Base-by-base conservation (phyloP, 75 land plant species). In the Azolla pinnata region DNA sequence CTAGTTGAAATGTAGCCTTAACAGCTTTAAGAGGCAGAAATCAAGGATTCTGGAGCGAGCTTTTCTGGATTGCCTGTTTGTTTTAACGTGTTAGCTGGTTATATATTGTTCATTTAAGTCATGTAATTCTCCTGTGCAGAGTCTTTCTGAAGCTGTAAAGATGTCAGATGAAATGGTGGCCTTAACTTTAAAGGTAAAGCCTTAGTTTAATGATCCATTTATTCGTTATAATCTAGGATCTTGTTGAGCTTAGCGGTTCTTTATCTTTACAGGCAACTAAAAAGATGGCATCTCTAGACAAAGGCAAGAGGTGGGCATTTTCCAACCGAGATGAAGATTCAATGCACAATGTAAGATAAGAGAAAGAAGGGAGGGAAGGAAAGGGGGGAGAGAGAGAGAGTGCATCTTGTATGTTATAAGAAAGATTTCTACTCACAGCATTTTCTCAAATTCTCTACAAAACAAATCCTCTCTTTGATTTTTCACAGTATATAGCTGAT, bases 401-500 rank as follows among this genome's bases (percentile, higher is more conserved):
- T 38, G 45, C n/a, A n/a, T n/a, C n/a, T n/a, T n/a, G n/a, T n/a
- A n/a, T n/a, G n/a, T n/a, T n/a, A n/a, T n/a, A n/a, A n/a, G n/a
- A n/a, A n/a, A n/a, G n/a, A n/a, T n/a, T n/a, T 27, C 16, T 17
- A 1, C 27, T 1, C 21, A 3, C 1, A 27, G 35, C 21, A 9
- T 29, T 30, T 30, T 21, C 20, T 9, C 30, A 51, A 32, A 38
- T 38, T 38, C 14, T n/a, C n/a, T n/a, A n/a, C n/a, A n/a, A n/a
- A n/a, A n/a, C n/a, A n/a, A n/a, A n/a, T 38, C 42, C 12, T 38
- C 14, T 38, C 42, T 38, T 7, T 8, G 42, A 38, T 19, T 49
- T 44, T 53, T 42, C 35, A 60, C 82, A 90, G 96, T 79, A 65
- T 49, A 75, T 86, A 67, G 85, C 84, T 59, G 96, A 90, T 64